Conservation (phyloP, 768 basidiomycete species). For the Amanita rubescens region DNA sequence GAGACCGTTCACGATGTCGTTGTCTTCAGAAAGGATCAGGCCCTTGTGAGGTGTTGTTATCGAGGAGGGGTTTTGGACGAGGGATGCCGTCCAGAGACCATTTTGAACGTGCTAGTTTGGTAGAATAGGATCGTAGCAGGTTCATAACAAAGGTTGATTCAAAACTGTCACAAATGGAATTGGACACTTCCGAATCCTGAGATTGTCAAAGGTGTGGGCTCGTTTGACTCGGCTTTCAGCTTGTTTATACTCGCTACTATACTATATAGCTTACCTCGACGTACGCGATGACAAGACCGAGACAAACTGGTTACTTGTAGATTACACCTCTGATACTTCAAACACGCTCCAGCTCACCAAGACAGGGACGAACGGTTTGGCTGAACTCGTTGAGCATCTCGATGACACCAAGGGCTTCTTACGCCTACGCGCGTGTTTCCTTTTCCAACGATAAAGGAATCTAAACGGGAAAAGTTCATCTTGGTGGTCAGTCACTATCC, state of each 20-base stretch:
- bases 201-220: constrained; percentile 60
- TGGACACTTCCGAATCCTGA: constrained; percentile 46
- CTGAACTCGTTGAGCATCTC: constrained; percentile 66
- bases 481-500: constrained; percentile 42
- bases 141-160: no score
- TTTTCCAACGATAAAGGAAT: constrained; percentile 87
- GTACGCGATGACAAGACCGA: constrained; percentile 81
- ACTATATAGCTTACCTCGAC: constrained; percentile 86
- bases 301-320: constrained; percentile 84
- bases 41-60: constrained; percentile 34
- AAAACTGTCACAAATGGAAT: constrained; percentile 5
- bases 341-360: constrained; percentile 74
- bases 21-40: constrained; percentile 47
- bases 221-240: background rate
- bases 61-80: constrained; percentile 37
- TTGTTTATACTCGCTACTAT: no score
- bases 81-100: constrained; percentile 34
- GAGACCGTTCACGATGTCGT: constrained; percentile 37
- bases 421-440: constrained; percentile 75
- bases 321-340: constrained; percentile 80
- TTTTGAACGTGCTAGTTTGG: constrained; percentile 21
- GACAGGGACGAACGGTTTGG: constrained; percentile 75
- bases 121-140: background rate
- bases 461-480: constrained; percentile 82
- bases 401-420: constrained; percentile 71